Evolutionary conservation across 768 basidiomycete species (phyloP), one percentile per base, ranked within the genome.

Genomic region (Termitomyces sp.): DNA sequence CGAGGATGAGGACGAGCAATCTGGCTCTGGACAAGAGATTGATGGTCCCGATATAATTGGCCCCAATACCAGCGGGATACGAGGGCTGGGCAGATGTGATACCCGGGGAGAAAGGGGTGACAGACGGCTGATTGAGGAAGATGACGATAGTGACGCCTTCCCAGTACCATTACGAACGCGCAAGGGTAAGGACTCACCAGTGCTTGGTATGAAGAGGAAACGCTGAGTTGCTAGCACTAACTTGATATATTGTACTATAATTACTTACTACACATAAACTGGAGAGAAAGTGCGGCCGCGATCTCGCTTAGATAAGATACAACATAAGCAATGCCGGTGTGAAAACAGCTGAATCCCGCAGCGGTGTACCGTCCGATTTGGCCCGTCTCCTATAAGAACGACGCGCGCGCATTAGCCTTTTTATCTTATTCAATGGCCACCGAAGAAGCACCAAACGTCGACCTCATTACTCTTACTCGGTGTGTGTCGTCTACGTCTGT

Each of bases 401-500:
- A n/a, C 44, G 27, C 40, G 34, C 27, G 9, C 25, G 25, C 49
- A 52, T 9, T 19, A 62, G 58, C 62, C 62, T 56, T 59, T 60
- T 63, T 66, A 64, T 61, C 46, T 23, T 19, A 44, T 48, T 53
- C 60, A 58, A 79, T 81, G 76, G 62, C 76, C 45, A 64, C 81
- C 66, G 85, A 89, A 66, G 86, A 91, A 64, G 68, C 79, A 55
- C 91, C 91, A 59, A 86, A 76, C 75, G 89, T 89, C 42, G 93
- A 97, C 68, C 76, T 97, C 64, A 90, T 96, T 74, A 97, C 94
- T 48, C 82, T 97, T 67, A 97, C 94, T 59, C 83, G 94, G 92
- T 93, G 67, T 39, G 83, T 62, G 46, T 28, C 25, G 50, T 34
- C 34, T 7, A 5, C 12, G 21, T 8, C n/a, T 39, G 11, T 12